Evolutionary conservation across 768 basidiomycete genomes (phyloP).

Genomic region (Boletellus ananas): DNA sequence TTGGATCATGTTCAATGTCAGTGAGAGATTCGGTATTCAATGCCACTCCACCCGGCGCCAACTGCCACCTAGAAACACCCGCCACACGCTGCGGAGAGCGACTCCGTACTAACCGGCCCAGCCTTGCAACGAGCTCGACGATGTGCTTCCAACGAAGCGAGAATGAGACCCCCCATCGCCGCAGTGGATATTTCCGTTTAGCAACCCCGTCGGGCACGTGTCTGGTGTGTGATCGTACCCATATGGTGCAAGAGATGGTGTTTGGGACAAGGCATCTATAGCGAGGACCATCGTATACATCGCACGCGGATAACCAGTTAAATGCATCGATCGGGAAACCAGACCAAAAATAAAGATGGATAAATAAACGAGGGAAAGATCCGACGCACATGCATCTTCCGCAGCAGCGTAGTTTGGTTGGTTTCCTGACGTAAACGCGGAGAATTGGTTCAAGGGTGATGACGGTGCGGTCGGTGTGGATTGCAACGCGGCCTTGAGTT

Average conservation of each 20-base stretch:
- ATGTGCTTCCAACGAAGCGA: conserved; percentile 17
- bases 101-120: conserved; percentile 23
- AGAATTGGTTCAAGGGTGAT: conserved; percentile 8
- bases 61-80: too few species aligned
- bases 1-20: background rate
- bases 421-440: conserved; percentile 21
- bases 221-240: conserved; percentile 13
- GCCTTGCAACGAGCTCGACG: conserved; percentile 28
- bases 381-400: conserved; percentile 27
- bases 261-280: conserved; percentile 8
- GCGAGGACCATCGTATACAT: background rate
- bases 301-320: background rate
- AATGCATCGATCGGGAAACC: background rate
- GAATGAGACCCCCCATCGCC: conserved; percentile 2
- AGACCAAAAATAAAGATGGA: background rate
- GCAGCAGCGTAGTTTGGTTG: conserved; percentile 13
- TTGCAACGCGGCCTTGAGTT: conserved; percentile 25
- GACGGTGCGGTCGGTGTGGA: conserved; percentile 10
- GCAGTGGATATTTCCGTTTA: background rate
- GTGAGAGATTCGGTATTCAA: too few species aligned
- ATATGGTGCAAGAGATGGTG: background rate
- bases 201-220: conserved; percentile 2
- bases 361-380: conserved; percentile 8
- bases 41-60: too few species aligned
- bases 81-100: background rate